Base-by-base conservation (phyloP, 805 yeast genomes). In the Metschnikowia vanudenii region DNA sequence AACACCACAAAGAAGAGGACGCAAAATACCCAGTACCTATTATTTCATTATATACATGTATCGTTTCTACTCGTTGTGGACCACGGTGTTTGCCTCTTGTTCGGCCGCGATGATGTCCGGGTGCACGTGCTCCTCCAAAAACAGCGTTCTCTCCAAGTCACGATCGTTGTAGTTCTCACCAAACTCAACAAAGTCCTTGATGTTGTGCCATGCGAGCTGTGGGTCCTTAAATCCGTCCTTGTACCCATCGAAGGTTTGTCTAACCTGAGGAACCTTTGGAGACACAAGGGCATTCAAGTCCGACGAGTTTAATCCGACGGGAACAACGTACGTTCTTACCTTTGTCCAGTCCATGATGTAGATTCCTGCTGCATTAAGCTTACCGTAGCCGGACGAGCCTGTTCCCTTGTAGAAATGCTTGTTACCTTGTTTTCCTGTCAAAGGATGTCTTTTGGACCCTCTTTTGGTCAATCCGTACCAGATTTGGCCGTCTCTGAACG, bases 401-500 rank as follows among this genome's bases (percentile, higher is more conserved):
- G 98, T 94, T 74, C 99, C 99, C 67, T 94, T 94, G 72, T 94
- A 94, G 70, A 76, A 87, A 58, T 87, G 84, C 73, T 91, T 90
- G 69, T 94, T 92, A 60, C 99, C 98, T 63, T 88, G 89, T 60
- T 94, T 94, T 18, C 97, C 85, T 18, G 96, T 85, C 57, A 92
- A 72, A 4, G 96, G 79, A 62, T 79, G 78, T 72, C 97, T 83
- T 65, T 85, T 88, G 54, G 88, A 82, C 46, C 97, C 97, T 8
- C 83, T 63, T 61, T 87, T 90, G 13, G 84, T 71, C 20, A 71
- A 58, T 39, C 97, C 97, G 62, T 90, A 90, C 74, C 87, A 90
- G 17, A 88, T 74, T 35, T 88, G 80, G 14, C 96, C 96, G 57
- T 89, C 94, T 56, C 79, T 80, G 65, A 77, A 86, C 32, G 84